These are phyloP conservation scores for Lasiosphaeria ovina DNA, from an alignment of 495 filamentous ascomycete genomes.

Conservation along the genomic window DNA sequence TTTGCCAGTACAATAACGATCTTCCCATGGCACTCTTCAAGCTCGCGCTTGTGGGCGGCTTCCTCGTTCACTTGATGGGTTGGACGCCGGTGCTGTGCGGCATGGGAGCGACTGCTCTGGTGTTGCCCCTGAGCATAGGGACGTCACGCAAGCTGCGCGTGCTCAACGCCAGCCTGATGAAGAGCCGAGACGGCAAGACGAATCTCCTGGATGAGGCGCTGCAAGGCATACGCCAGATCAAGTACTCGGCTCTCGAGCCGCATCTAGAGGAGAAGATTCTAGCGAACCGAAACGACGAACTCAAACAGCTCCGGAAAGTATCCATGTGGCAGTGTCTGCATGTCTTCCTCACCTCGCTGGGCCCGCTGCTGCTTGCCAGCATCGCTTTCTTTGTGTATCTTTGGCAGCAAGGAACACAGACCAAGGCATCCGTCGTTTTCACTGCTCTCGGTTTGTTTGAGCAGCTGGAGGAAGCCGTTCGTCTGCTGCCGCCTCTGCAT, in stretches of 20 bases:
- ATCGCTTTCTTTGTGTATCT: slow-evolving; percentile 61
- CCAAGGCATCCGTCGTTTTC: slow-evolving; percentile 30
- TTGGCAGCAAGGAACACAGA: slow-evolving; percentile 21
- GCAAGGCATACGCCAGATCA: slow-evolving; percentile 73
- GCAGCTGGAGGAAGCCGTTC: slow-evolving; percentile 28
- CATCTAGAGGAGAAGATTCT: slow-evolving; percentile 66
- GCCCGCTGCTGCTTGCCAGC: slow-evolving; percentile 63
- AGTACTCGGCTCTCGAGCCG: slow-evolving; percentile 67
- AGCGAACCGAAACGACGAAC: slow-evolving; percentile 57
- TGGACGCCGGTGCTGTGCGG: slow-evolving; percentile 62
- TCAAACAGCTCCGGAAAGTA: slow-evolving; percentile 55
- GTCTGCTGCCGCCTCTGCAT: slow-evolving; percentile 22
- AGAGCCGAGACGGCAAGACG: slow-evolving; percentile 64
- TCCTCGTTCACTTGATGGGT: slow-evolving; percentile 61
- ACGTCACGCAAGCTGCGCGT: slow-evolving; percentile 54
- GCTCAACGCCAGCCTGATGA: slow-evolving; percentile 65
- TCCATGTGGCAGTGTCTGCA: slow-evolving; percentile 52
- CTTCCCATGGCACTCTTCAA: slow-evolving; percentile 53
- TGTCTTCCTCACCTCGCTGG: slow-evolving; percentile 56
- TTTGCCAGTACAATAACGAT: slow-evolving; percentile 56
- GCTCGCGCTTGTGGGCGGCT: slow-evolving; percentile 54
- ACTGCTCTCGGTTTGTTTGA: slow-evolving; percentile 31
- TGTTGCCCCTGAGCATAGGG: slow-evolving; percentile 58
- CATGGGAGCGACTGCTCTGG: slow-evolving; percentile 51
- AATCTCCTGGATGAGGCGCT: slow-evolving; percentile 67